These are phyloP conservation scores for Mucor piriformis DNA, from an alignment of 371 early-diverging fungal genomes.

Conservation along the genomic window DNA sequence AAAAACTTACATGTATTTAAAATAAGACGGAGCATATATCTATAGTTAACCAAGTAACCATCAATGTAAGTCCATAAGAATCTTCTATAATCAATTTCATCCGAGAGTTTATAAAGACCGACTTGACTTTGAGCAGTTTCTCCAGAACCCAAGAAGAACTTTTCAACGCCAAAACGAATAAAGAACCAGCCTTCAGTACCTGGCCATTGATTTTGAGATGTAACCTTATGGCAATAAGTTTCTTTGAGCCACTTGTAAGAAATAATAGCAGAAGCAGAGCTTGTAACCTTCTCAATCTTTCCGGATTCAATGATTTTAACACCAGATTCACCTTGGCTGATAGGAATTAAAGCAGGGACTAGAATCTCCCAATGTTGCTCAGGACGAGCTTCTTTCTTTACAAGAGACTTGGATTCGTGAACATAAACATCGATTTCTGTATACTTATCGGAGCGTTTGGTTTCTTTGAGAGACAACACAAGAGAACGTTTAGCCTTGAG, in stretches of 20 bases:
- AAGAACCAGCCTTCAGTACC: slow-evolving; percentile 42
- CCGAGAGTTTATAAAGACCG: slow-evolving; percentile 35
- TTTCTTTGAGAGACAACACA: slow-evolving; percentile 42
- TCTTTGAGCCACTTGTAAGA: slow-evolving; percentile 43
- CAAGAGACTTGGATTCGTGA: slow-evolving; percentile 38
- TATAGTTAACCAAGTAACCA: slow-evolving; percentile 59
- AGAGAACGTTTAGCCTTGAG: slow-evolving; percentile 34
- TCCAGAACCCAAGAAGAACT: slow-evolving; percentile 43
- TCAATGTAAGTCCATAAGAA: slow-evolving; percentile 56
- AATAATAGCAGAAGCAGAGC: slow-evolving; percentile 29
- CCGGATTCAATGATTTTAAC: slow-evolving; percentile 41
- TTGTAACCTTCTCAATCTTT: slow-evolving; percentile 31
- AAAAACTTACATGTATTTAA: slow-evolving; percentile 31
- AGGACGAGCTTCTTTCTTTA: slow-evolving; percentile 33
- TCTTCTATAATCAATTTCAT: slow-evolving; percentile 37
- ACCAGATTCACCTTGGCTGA: slow-evolving; percentile 29
- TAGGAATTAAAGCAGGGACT: slow-evolving; percentile 44
- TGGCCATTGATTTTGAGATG: slow-evolving; percentile 34
- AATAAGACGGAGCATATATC: slow-evolving; percentile 45
- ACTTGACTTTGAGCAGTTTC: slow-evolving; percentile 36
- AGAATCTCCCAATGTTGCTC: slow-evolving; percentile 52
- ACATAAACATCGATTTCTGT: slow-evolving; percentile 39
- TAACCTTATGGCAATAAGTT: slow-evolving; percentile 30
- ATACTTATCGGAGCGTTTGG: slow-evolving; percentile 25
- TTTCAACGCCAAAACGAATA: slow-evolving; percentile 43